Evolutionary conservation across 2,329 filamentous ascomycete species (phyloP), one percentile per base, ranked within the genome.

Genomic region (Plenodomus tracheiphilus): DNA sequence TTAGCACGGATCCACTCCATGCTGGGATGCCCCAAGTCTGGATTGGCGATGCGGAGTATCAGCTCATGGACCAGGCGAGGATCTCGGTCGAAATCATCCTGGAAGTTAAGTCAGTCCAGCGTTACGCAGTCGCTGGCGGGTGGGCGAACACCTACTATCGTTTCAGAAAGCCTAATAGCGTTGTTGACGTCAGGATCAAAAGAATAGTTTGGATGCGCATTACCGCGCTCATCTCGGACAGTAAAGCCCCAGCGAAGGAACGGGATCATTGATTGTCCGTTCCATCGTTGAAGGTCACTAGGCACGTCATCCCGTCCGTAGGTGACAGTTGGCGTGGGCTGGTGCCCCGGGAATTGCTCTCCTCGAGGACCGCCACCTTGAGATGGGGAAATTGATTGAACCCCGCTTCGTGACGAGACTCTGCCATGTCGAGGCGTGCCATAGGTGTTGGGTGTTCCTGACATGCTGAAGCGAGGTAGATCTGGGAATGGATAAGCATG

Each of bases 1-100:
- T 53, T 50, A 2, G 41, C 38, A 21, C 34, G 38, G 17, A 50
- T 46, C 34, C 19, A 35, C 7, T 47, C 40, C 40, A 51, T 47
- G 19, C 38, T 21, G 8, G 43, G 39, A 13, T 51, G 44, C 25
- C 48, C 43, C 4, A 43, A 28, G 2, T 43, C 43, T 4, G 25
- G 39, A 17, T 51, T 22, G 7, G 44, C 35, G 35, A 47, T 47
- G 16, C 48, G 39, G 17, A 46, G 21, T 35, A 51, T 21, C 13
- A 51, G 48, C 30, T 51, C 43, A 32, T 51, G 44, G 8, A 47
- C n/a, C 3, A 51, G 39, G 21, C 39, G 28, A 1, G 43, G 35
- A 13, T 51, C 37, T 20, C 17, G n/a, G 37, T 51, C 48, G 20
- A 43, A 51, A 15, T 36, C 48, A 7, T 51, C 44, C 48, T 47